These are phyloP conservation scores for Candida mattraensis DNA, from an alignment of 805 yeast genomes.

Conservation along the genomic window DNA sequence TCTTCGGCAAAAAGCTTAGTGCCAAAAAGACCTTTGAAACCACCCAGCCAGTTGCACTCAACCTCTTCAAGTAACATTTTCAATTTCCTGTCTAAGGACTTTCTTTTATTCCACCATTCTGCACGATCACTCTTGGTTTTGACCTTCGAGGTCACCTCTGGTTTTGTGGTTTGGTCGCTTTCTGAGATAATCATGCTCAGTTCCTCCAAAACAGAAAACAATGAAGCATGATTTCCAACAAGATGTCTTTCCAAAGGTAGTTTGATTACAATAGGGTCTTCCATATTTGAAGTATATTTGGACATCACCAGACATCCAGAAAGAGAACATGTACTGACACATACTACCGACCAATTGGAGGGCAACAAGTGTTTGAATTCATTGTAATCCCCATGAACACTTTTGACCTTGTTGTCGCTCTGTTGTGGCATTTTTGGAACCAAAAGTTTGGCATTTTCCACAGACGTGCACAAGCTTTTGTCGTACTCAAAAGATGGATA, in stretches of 20 bases:
- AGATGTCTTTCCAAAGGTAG: slow-evolving; percentile 58
- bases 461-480: slow-evolving; percentile 21
- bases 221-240: slow-evolving; percentile 44
- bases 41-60: slow-evolving; percentile 75
- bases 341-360: slow-evolving; percentile 53
- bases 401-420: no score
- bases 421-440: no score
- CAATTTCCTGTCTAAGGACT: slow-evolving; percentile 57
- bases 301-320: slow-evolving; percentile 57
- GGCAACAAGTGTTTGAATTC: slow-evolving; percentile 37
- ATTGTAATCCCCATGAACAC: no score
- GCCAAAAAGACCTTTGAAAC: slow-evolving; percentile 64
- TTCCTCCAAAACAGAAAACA: slow-evolving; percentile 45
- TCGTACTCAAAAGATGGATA: slow-evolving; percentile 29
- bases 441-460: slow-evolving; percentile 16
- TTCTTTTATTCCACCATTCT: slow-evolving; percentile 78
- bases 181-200: slow-evolving; percentile 52
- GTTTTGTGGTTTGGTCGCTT: slow-evolving; percentile 62
- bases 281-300: slow-evolving; percentile 9
- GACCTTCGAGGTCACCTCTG: slow-evolving; percentile 51
- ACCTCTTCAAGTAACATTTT: slow-evolving; percentile 52
- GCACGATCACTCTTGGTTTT: slow-evolving; percentile 58
- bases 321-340: slow-evolving; percentile 57
- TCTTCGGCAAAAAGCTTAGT: slow-evolving; percentile 29
- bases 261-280: slow-evolving; percentile 41